A percentile compares a stretch with the other conserved stretches of the same genome.
phyloP scores from a whole-genome alignment of 2,329 filamentous ascomycete species.

The Diaporthe humulicola region DNA sequence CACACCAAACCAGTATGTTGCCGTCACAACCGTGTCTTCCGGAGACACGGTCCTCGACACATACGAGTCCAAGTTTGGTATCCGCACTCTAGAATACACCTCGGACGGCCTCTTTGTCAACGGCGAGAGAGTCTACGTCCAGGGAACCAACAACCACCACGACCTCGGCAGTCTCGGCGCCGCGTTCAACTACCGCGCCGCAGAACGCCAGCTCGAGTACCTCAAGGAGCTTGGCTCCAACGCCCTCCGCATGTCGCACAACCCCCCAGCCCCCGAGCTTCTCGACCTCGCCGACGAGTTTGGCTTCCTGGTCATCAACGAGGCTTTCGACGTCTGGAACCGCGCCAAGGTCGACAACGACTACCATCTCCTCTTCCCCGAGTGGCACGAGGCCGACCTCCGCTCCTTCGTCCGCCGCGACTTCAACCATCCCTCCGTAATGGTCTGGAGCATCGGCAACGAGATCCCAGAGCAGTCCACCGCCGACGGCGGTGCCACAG shows the following conservation, averaged over 20 bases:
- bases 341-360: constrained; percentile 59
- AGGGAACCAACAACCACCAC: constrained; percentile 65
- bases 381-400: constrained; percentile 67
- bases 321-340: constrained; percentile 66
- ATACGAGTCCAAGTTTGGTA: constrained; percentile 65
- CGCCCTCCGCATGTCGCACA: constrained; percentile 65
- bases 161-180: constrained; percentile 63
- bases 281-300: constrained; percentile 63
- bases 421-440: constrained; percentile 66
- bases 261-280: constrained; percentile 64
- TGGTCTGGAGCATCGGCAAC: constrained; percentile 68
- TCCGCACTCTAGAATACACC: constrained; percentile 58
- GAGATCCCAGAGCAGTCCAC: constrained; percentile 63
- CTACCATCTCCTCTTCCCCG: constrained; percentile 63
- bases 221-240: constrained; percentile 64
- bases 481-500: constrained; percentile 48
- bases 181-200: constrained; percentile 63
- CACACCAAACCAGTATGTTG: constrained; percentile 61
- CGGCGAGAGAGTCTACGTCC: constrained; percentile 56
- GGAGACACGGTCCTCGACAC: constrained; percentile 51
- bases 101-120: constrained; percentile 61
- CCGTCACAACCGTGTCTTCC: constrained; percentile 55
- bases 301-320: constrained; percentile 65
- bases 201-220: constrained; percentile 62
- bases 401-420: constrained; percentile 65